These are phyloP conservation scores for Diaporthe humulicola DNA, from an alignment of 2,329 filamentous ascomycete genomes.

Conservation along the genomic window DNA sequence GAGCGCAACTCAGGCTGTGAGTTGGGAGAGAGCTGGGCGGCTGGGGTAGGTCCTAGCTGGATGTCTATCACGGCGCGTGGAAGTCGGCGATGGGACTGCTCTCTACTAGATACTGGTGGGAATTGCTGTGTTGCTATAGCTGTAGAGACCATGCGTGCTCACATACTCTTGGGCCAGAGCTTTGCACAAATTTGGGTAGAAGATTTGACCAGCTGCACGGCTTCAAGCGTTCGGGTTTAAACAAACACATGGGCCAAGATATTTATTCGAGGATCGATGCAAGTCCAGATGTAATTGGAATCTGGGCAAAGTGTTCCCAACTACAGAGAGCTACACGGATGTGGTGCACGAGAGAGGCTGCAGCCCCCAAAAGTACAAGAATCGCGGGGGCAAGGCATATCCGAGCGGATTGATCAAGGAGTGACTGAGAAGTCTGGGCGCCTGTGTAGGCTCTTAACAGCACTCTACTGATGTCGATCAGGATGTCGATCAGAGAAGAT, in stretches of 20 bases:
- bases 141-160: background rate
- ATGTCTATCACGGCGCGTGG: background rate
- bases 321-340: background rate
- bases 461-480: background rate
- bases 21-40: background rate
- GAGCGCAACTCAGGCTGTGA: background rate
- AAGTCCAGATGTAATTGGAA: background rate
- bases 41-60: background rate
- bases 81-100: background rate
- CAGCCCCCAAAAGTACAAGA: background rate
- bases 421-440: background rate
- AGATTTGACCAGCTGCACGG: background rate
- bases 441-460: background rate
- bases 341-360: background rate
- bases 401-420: background rate
- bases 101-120: background rate
- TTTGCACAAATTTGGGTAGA: background rate
- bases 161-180: background rate
- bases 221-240: background rate
- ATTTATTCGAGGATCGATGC: background rate
- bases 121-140: background rate
- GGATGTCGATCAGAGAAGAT: background rate
- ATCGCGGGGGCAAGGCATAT: background rate
- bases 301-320: background rate
- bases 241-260: background rate